Base-by-base conservation (phyloP, 352 stramenopile species). In the Saprolegnia parasitica region DNA sequence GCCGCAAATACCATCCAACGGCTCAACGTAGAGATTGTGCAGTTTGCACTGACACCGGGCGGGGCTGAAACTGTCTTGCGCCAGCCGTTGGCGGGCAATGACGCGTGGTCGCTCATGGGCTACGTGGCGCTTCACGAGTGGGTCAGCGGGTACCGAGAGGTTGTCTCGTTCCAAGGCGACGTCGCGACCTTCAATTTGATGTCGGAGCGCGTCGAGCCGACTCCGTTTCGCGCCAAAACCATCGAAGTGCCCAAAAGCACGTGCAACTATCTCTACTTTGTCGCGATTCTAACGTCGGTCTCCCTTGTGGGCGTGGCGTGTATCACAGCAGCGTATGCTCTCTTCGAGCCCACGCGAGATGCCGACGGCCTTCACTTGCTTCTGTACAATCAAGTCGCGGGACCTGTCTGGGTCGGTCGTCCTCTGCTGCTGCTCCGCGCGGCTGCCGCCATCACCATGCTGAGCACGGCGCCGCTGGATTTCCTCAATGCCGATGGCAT, bases 61-160 rank as follows among this genome's bases (percentile, higher is more conserved):
- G n/a, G n/a, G n/a, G n/a, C n/a, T n/a, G n/a, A n/a, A n/a, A 37
- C 39, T 40, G 35, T 60, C 11, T 24, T 60, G 20, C 52, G 52
- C 13, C 52, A 60, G n/a, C 52, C 52, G 35, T 11, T 60, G 24
- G 3, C 11, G 11, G 42, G 18, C 9, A 9, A 60, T 15, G 32
- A 40, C 40, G 9, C 40, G 32, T 67, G 23, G 23, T 56, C 29
- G 18, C 26, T 40, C 56, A 56, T 67, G 62, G 60, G 60, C 13
- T 67, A 46, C n/a, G 20, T 67, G 10, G 32, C 21, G 21, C 46
- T 67, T 4, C 10, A 67, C 46, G 60, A 67, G 18, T 67, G 60
- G 46, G 60, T 67, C 18, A 21, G 4, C 23, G 60, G 60, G 3
- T 23, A 23, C 9, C 46, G 60, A 20, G 60, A 67, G 32, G 60